A percentile compares a stretch with the other conserved stretches of the same genome.
Evolutionary conservation across 345 rosid species (phyloP).

Genomic region (Linum usitatissimum): DNA sequence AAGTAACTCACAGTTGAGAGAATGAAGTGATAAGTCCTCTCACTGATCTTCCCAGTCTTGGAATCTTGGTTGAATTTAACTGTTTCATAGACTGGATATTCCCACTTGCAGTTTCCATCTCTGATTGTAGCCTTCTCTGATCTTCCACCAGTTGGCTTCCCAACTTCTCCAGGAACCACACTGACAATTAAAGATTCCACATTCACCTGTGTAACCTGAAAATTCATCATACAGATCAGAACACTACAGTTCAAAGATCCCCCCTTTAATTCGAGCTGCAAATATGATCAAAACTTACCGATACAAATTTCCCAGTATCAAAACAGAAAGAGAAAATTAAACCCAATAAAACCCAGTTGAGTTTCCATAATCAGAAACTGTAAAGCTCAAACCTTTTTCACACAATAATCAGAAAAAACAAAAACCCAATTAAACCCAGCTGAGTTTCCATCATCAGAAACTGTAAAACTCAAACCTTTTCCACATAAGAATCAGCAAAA

Average conservation of each 20-base stretch:
- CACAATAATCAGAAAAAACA: too few relatives aligned
- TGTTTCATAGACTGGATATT: slow-evolving; percentile 58
- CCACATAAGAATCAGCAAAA: neutral
- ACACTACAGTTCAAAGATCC: too few relatives aligned
- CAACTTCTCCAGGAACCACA: slow-evolving; percentile 72
- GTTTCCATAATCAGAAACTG: neutral
- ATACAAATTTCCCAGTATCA: neutral
- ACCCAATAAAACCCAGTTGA: neutral
- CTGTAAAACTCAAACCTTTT: neutral
- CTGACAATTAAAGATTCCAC: slow-evolving; percentile 52
- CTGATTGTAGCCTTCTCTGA: slow-evolving; percentile 49
- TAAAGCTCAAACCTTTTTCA: neutral
- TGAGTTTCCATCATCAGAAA: too few relatives aligned
- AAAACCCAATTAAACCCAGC: neutral
- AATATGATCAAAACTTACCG: neutral
- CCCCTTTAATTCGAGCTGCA: neutral
- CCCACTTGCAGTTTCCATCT: slow-evolving; percentile 70
- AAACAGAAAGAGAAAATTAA: neutral
- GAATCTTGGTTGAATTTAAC: slow-evolving; percentile 53
- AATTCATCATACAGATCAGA: neutral
- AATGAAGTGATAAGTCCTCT: slow-evolving; percentile 52
- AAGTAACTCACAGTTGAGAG: slow-evolving; percentile 54
- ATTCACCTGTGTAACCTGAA: slow-evolving; percentile 40
- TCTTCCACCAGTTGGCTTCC: slow-evolving; percentile 54
- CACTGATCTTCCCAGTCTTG: slow-evolving; percentile 63